These are phyloP conservation scores for Aspergillus aculeatinus DNA, from an alignment of 2,329 filamentous ascomycete species.

Conservation along the genomic window DNA sequence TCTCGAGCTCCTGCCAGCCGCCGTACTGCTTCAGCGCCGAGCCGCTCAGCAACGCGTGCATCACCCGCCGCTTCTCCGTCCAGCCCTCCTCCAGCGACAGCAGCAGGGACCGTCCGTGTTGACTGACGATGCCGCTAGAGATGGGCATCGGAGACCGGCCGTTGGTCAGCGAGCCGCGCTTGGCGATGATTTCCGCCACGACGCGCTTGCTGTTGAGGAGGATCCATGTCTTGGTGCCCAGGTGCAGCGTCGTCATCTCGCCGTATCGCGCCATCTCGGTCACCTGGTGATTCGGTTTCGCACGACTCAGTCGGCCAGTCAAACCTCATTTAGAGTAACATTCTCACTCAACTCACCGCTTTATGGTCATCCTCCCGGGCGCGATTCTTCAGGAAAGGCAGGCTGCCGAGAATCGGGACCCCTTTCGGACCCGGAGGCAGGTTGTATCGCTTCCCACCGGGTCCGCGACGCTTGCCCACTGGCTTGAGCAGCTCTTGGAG, in stretches of 20 bases:
- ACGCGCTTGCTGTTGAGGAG: constrained; percentile 45
- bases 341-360: too few relatives aligned
- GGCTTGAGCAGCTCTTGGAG: too few relatives aligned
- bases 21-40: constrained; percentile 35
- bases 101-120: constrained; percentile 30
- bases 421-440: constrained; percentile 27
- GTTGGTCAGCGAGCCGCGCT: constrained; percentile 36
- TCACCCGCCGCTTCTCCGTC: constrained; percentile 40
- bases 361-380: background rate
- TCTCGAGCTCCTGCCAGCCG: constrained; percentile 39
- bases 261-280: constrained; percentile 23
- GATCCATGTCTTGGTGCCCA: constrained; percentile 44
- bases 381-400: constrained; percentile 11
- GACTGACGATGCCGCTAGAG: constrained; percentile 39
- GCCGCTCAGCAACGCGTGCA: constrained; percentile 42
- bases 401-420: constrained; percentile 22
- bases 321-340: background rate
- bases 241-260: constrained; percentile 34
- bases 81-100: constrained; percentile 35
- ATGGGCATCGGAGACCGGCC: constrained; percentile 36
- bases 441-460: constrained; percentile 15
- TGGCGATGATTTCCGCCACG: constrained; percentile 41
- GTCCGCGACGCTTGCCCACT: background rate
- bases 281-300: background rate
- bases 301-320: too few relatives aligned